A percentile compares a stretch with the other conserved stretches of the same genome.
These are phyloP conservation scores for Candida tallmaniae DNA, from an alignment of 805 yeast species.

Conservation along the genomic window DNA sequence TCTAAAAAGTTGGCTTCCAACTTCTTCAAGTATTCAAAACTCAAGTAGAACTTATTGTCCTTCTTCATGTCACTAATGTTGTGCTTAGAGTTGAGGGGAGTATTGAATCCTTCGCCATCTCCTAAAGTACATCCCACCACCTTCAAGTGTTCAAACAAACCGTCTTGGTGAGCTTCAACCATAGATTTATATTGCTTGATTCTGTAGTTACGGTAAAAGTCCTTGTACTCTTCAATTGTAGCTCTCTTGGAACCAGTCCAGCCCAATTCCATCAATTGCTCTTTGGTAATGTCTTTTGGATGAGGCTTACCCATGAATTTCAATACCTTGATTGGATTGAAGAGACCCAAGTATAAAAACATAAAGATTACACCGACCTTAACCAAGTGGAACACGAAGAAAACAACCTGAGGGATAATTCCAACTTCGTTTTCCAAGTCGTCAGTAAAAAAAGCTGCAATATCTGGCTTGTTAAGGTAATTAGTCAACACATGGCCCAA, in stretches of 20 bases:
- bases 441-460: conserved; percentile 44
- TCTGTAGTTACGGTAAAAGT: conserved; percentile 57
- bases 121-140: conserved; percentile 59
- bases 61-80: conserved; percentile 15
- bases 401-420: conserved; percentile 53
- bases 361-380: conserved; percentile 56
- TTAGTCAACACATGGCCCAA: conserved; percentile 17
- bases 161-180: conserved; percentile 70
- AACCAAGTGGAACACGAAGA: conserved; percentile 67
- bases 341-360: conserved; percentile 61
- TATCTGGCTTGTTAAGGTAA: conserved; percentile 32
- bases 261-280: conserved; percentile 63
- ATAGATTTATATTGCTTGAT: conserved; percentile 70
- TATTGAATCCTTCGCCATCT: conserved; percentile 81
- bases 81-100: conserved; percentile 44
- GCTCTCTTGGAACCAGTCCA: conserved; percentile 94
- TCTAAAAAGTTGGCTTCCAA: conserved; percentile 47
- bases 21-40: conserved; percentile 51
- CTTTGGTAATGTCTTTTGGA: conserved; percentile 38
- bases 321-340: conserved; percentile 59
- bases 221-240: conserved; percentile 64
- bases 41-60: conserved; percentile 43
- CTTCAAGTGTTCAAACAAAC: conserved; percentile 55
- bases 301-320: conserved; percentile 27
- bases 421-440: conserved; percentile 44